Conservation (phyloP, 345 rosid species). For the Pugionium cornutum region DNA sequence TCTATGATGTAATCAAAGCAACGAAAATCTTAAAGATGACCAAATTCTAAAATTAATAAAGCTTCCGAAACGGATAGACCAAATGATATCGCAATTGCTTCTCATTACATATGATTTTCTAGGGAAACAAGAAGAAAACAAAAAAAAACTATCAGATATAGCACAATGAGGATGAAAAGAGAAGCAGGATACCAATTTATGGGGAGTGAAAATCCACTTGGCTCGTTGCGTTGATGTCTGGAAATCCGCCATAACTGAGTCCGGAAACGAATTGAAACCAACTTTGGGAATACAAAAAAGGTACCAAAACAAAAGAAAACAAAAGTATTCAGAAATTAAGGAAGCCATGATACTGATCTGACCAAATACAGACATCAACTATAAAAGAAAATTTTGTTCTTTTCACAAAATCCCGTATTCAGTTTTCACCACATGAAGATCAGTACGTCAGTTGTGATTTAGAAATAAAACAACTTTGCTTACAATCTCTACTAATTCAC, state of each 20-base stretch:
- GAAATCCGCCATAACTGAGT: conserved; percentile 77
- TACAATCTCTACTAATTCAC: background rate
- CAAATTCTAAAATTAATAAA: background rate
- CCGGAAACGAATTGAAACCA: too few relatives aligned
- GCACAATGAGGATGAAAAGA: too few relatives aligned
- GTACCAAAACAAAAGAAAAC: too few relatives aligned
- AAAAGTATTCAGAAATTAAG: background rate
- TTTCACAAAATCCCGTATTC: background rate
- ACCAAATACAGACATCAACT: background rate
- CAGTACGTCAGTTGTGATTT: conserved; percentile 9
- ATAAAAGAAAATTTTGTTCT: background rate
- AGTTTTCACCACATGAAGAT: conserved; percentile 2
- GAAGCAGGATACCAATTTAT: conserved; percentile 49
- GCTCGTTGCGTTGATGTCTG: conserved; percentile 84
- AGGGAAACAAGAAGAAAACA: background rate
- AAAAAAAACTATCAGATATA: background rate
- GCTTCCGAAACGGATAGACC: background rate
- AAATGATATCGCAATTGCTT: background rate
- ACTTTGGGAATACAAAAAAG: too few relatives aligned
- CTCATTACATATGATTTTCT: background rate
- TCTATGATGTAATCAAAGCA: conserved; percentile 15
- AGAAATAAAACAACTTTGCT: conserved; percentile 21
- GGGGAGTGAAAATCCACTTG: conserved; percentile 90
- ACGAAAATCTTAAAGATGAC: background rate
- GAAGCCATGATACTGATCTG: conserved; percentile 4